Percentiles rank a stretch among this genome's conserved stretches.
These are phyloP conservation scores for Lasiosphaeria miniovina DNA, from an alignment of 495 filamentous ascomycete species.

Conservation along the genomic window DNA sequence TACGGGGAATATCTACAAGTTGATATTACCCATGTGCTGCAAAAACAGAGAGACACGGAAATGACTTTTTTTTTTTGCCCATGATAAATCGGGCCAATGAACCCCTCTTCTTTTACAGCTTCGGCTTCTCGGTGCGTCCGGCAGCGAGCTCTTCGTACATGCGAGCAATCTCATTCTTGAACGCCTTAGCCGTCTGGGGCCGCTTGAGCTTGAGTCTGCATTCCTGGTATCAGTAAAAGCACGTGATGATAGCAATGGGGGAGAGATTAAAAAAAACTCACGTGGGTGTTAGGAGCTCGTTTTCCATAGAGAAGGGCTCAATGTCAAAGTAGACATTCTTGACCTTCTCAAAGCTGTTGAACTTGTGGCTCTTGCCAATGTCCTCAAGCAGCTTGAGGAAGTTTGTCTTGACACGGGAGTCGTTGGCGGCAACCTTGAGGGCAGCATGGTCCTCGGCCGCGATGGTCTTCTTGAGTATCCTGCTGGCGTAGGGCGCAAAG, in stretches of 20 bases:
- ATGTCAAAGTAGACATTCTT: slow-evolving; percentile 69
- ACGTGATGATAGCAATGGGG: background rate
- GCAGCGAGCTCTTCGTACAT: slow-evolving; percentile 69
- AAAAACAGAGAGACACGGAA: background rate
- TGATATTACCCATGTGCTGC: background rate
- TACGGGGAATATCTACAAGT: background rate
- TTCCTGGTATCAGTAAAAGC: slow-evolving; percentile 4
- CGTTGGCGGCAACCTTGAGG: slow-evolving; percentile 61
- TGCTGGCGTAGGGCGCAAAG: slow-evolving; percentile 76
- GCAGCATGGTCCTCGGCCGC: slow-evolving; percentile 58
- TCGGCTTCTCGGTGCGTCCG: slow-evolving; percentile 34
- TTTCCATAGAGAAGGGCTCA: slow-evolving; percentile 92
- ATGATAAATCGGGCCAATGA: background rate
- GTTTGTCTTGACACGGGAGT: slow-evolving; percentile 67
- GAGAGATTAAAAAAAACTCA: slow-evolving; percentile 51
- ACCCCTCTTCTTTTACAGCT: slow-evolving; percentile 31
- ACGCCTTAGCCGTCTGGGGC: slow-evolving; percentile 77
- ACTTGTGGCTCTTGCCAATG: slow-evolving; percentile 78
- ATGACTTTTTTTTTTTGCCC: background rate
- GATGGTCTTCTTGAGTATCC: slow-evolving; percentile 67
- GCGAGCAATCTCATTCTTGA: slow-evolving; percentile 68
- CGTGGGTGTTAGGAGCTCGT: slow-evolving; percentile 94
- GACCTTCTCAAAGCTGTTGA: slow-evolving; percentile 86
- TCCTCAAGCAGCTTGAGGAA: slow-evolving; percentile 77
- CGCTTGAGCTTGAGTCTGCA: slow-evolving; percentile 90